Evolutionary conservation across 345 rosid species (phyloP).

Genomic region (Ceriops tagal): DNA sequence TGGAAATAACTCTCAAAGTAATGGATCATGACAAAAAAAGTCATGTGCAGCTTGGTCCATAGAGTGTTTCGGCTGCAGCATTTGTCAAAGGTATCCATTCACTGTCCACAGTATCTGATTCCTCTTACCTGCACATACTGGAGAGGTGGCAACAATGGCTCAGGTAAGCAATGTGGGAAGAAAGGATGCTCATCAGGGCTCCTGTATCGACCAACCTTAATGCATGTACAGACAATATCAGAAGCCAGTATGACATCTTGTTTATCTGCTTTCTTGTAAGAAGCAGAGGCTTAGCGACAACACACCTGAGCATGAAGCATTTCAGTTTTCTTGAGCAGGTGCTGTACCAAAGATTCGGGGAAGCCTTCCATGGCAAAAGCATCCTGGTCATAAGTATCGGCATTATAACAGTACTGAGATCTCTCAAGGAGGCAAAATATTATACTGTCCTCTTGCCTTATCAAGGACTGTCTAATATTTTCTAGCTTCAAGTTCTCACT

Average conservation of each 20-base stretch:
- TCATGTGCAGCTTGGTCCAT: neutral
- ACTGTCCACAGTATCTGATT: neutral
- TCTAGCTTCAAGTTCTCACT: constrained; percentile 71
- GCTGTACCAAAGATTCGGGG: constrained; percentile 73
- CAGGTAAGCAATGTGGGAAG: constrained; percentile 59
- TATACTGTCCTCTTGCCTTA: constrained; percentile 81
- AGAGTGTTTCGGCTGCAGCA: neutral
- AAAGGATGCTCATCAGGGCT: constrained; percentile 81
- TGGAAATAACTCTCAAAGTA: neutral
- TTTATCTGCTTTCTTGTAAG: neutral
- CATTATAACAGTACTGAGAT: constrained; percentile 68
- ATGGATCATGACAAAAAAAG: neutral
- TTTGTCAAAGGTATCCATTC: neutral
- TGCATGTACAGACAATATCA: neutral
- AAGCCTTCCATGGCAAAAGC: constrained; percentile 64
- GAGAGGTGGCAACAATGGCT: constrained; percentile 58
- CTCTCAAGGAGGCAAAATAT: constrained; percentile 65
- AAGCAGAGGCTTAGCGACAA: constrained; percentile 1
- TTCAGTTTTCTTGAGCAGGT: constrained; percentile 72
- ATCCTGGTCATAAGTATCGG: constrained; percentile 62
- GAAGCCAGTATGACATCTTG: neutral
- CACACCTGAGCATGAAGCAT: constrained; percentile 69
- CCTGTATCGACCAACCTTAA: constrained; percentile 70
- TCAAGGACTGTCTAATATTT: constrained; percentile 57
- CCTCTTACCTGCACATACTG: constrained; percentile 51